phyloP scores from a whole-genome alignment of 805 yeast species.

The Metschnikowia gruessii region DNA sequence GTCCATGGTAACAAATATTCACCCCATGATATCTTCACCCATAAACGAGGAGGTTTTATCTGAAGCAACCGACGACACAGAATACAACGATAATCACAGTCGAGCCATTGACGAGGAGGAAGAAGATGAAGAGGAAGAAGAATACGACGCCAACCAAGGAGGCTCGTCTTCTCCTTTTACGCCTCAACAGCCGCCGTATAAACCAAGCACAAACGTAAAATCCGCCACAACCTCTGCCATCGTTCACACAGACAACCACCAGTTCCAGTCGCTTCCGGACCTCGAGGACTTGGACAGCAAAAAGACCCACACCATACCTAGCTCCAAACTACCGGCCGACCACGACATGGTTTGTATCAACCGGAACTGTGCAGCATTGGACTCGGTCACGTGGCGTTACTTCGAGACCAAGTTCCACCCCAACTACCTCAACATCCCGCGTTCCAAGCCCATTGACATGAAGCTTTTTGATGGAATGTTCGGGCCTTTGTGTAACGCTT shows the following conservation, averaged over 20 bases:
- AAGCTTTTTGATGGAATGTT: constrained; percentile 45
- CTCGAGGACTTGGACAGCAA: constrained; percentile 44
- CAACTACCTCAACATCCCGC: constrained; percentile 35
- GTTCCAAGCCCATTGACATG: constrained; percentile 39
- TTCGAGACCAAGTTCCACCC: constrained; percentile 40
- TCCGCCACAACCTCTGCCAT: constrained; percentile 11
- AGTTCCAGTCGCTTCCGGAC: constrained; percentile 41
- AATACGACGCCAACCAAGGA: constrained; percentile 27
- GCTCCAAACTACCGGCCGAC: constrained; percentile 34
- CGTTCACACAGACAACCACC: constrained; percentile 17
- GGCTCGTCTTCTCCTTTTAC: constrained; percentile 38
- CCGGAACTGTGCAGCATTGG: constrained; percentile 37
- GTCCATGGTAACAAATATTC: constrained; percentile 37
- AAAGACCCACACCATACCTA: constrained; percentile 41
- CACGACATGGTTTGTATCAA: constrained; percentile 43
- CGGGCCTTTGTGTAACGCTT: constrained; percentile 47
- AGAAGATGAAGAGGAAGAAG: constrained; percentile 28
- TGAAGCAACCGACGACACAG: constrained; percentile 40
- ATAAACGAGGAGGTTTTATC: constrained; percentile 39
- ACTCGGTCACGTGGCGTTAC: constrained; percentile 43
- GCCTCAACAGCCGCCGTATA: constrained; percentile 42
- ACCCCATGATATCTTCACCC: constrained; percentile 38
- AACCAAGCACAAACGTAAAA: constrained; percentile 13
- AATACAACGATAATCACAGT: constrained; percentile 26
- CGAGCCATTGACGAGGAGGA: constrained; percentile 25